phyloP scores from a whole-genome alignment of 192 early-diverging fungal species.

The Dispira simplex region DNA sequence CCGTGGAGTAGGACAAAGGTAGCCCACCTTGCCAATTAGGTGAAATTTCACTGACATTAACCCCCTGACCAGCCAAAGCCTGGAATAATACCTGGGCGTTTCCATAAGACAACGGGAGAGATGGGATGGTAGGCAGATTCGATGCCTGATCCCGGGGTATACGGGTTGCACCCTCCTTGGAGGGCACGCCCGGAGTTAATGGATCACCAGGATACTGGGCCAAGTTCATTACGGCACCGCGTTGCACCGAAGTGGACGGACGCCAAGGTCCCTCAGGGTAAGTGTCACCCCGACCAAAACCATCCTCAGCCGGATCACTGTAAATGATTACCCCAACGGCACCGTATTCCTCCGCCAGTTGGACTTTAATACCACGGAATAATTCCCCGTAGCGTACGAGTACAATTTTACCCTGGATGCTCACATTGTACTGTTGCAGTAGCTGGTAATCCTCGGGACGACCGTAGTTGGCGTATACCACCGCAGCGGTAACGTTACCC shows the following conservation, averaged over 20 bases:
- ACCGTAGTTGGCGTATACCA: slow-evolving; percentile 51
- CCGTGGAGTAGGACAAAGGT: slow-evolving; percentile 32
- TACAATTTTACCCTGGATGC: slow-evolving; percentile 28
- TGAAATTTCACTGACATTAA: slow-evolving; percentile 7
- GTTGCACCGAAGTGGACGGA: slow-evolving; percentile 32
- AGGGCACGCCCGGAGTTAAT: slow-evolving; percentile 40
- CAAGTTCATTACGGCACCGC: slow-evolving; percentile 33
- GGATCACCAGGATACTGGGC: slow-evolving; percentile 37
- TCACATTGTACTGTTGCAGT: slow-evolving; percentile 22
- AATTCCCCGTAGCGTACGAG: slow-evolving; percentile 37
- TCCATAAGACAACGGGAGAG: slow-evolving; percentile 42
- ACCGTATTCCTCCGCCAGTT: slow-evolving; percentile 31
- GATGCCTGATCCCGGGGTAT: slow-evolving; percentile 30
- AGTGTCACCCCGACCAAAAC: slow-evolving; percentile 24
- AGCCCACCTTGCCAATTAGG: slow-evolving; percentile 35
- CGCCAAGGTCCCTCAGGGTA: slow-evolving; percentile 47
- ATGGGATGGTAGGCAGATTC: slow-evolving; percentile 36
- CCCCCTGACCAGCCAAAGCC: slow-evolving; percentile 30
- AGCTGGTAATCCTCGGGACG: slow-evolving; percentile 30
- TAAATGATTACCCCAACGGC: slow-evolving; percentile 40
- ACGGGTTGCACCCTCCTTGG: slow-evolving; percentile 32
- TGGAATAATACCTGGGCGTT: slow-evolving; percentile 37
- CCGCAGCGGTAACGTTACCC: slow-evolving; percentile 38
- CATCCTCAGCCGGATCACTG: slow-evolving; percentile 47
- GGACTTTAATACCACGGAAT: slow-evolving; percentile 35